Base-by-base conservation (phyloP, 2,329 filamentous ascomycete species). In the Penicillium sp. region DNA sequence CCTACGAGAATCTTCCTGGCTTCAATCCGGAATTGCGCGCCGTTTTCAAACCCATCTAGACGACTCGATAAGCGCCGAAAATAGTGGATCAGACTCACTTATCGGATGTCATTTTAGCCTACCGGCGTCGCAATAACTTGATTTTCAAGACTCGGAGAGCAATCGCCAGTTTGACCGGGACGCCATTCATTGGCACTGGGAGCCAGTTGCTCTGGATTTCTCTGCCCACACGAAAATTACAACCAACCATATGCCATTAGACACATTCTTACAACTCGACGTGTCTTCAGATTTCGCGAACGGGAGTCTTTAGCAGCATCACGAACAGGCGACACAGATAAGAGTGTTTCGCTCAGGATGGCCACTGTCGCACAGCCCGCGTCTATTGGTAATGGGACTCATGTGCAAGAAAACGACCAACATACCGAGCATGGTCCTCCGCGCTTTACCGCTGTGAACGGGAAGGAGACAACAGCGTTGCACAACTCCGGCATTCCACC, bases 401-500 rank as follows among this genome's bases (percentile, higher is more conserved):
- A 70, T 57, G 67, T 71, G 47, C 61, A 68, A 14, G 67, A 73
- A 55, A 67, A 67, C 55, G 66, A 70, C 40, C 64, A 67, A n/a
- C 71, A 66, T 53, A 58, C 70, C 23, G 74, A 75, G 21, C 71
- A 74, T 54, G 75, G 73, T 52, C 74, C 74, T 28, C 74, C 74
- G 28, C 71, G 72, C 45, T 78, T 78, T 59, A 78, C 75, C 4
- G 75, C 75, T 20, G 75, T 78, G 38, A 78, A 78, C 64, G 75
- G 74, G 45, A 72, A 66, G 59, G 73, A 74, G 9, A 48, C 52
- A 6, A 48, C 52, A 6, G 21, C 47, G 11, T 21, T 47, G 21
- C 56, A 58, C 38, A 26, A 33, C 14, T 38, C 51, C 16, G 43
- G 35, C 8, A 40, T 26, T 14, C 24, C 47, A 49, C 50, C 55